Percentiles rank a stretch among this genome's conserved stretches.
Conservation (phyloP, 2,329 filamentous ascomycete genomes). For the Calonectria multiphialidica region DNA sequence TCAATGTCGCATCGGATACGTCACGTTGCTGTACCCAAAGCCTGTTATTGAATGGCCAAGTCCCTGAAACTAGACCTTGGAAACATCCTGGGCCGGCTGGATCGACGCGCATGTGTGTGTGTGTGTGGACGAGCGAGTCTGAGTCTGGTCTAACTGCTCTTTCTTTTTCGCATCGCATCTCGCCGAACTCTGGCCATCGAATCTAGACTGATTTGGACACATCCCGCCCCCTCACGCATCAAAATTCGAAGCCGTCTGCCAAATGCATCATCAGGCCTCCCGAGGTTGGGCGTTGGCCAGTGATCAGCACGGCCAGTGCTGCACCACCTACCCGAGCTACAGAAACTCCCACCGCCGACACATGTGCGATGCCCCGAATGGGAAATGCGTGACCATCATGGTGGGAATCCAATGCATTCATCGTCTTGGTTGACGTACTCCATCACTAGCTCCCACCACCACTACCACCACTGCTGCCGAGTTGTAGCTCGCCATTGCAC, state of each 20-base stretch:
- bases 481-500: not conserved
- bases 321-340: not conserved
- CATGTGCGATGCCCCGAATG: not conserved
- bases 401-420: slow-evolving; percentile 16
- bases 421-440: not conserved
- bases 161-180: slow-evolving; percentile 27
- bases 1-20: slow-evolving; percentile 32
- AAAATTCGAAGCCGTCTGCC: not conserved
- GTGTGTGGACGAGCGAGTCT: not conserved
- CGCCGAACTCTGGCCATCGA: slow-evolving; percentile 12
- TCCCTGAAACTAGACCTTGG: slow-evolving; percentile 37
- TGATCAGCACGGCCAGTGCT: not conserved
- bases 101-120: slow-evolving; percentile 10
- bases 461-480: not conserved
- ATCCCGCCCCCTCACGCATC: not conserved
- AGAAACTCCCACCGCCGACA: not conserved
- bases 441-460: not conserved
- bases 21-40: slow-evolving; percentile 34
- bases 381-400: not conserved
- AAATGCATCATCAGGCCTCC: slow-evolving; percentile 15
- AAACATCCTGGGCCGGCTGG: slow-evolving; percentile 30
- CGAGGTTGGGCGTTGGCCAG: not conserved
- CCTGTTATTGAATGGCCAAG: slow-evolving; percentile 35
- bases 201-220: not conserved
- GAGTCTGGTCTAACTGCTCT: not conserved